Evolutionary conservation across 495 filamentous ascomycete genomes (phyloP).

Genomic region (Podospora fimiseda): DNA sequence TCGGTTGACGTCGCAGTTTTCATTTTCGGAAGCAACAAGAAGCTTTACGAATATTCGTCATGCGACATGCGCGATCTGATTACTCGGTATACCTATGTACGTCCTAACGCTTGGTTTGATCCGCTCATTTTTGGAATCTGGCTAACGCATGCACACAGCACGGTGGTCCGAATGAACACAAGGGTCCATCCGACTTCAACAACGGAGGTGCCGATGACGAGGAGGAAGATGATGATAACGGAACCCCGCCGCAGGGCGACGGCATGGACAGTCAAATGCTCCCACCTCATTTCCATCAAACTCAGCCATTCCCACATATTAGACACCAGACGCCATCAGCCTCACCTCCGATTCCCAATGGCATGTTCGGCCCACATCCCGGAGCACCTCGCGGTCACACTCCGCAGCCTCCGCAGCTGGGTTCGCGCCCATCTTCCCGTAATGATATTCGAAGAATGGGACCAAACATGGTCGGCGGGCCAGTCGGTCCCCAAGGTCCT

Average conservation of each 20-base stretch:
- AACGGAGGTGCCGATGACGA: slow-evolving; percentile 71
- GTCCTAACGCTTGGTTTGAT: slow-evolving; percentile 30
- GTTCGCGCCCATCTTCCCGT: slow-evolving; percentile 75
- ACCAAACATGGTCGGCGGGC: slow-evolving; percentile 64
- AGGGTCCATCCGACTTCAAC: slow-evolving; percentile 85
- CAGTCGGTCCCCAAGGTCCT: slow-evolving; percentile 47
- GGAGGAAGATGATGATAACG: slow-evolving; percentile 86
- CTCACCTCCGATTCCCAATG: slow-evolving; percentile 84
- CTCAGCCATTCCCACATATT: slow-evolving; percentile 64
- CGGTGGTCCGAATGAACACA: slow-evolving; percentile 88
- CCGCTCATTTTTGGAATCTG: background rate
- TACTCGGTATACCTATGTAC: slow-evolving; percentile 78
- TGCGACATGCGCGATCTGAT: slow-evolving; percentile 87
- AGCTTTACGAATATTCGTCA: slow-evolving; percentile 95
- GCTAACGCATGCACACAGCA: slow-evolving; percentile 54
- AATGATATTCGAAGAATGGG: slow-evolving; percentile 67
- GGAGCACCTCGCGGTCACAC: slow-evolving; percentile 61
- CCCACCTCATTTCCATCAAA: slow-evolving; percentile 71
- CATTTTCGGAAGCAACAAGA: slow-evolving; percentile 97
- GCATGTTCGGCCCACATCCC: slow-evolving; percentile 52
- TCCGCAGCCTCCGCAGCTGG: slow-evolving; percentile 61
- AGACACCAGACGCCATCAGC: slow-evolving; percentile 76
- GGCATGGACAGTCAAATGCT: slow-evolving; percentile 53
- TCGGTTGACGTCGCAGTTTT: slow-evolving; percentile 98
- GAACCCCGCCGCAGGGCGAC: slow-evolving; percentile 56